Evolutionary conservation across 2,329 filamentous ascomycete species (phyloP), one percentile per base, ranked within the genome.

Genomic region (Phialophora expanda): DNA sequence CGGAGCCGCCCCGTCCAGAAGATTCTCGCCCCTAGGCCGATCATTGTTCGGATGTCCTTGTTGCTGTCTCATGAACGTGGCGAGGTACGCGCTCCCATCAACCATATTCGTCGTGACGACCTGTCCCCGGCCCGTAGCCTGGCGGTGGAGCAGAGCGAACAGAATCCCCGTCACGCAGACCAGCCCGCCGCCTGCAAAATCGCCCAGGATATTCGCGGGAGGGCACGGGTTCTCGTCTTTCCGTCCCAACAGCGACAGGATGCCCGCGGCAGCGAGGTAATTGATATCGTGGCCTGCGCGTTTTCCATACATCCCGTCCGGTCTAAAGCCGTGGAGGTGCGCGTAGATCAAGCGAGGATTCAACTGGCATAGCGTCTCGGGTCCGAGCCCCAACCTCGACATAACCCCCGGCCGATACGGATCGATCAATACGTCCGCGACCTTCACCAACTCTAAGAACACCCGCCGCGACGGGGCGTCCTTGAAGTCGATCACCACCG

Each of bases 201-300:
- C 94, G 0, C 87, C 94, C 1, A 98, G 80, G 17, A 98, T 84
- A 74, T 98, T 97, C 6, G 83, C 86, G 0, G 94, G 94, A n/a
- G 93, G 85, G 67, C 90, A 88, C 0, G 94, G 94, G 70, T 86
- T 87, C 74, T 89, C 86, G 24, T 83, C 85, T 30, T 81, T 81
- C 0, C 90, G 83, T 26, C 69, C 69, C 3, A 98, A 84, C 77
- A 97, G 81, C 0, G 85, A 84, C 28, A 98, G 79, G 0, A 90
- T 89, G 0, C 94, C 94, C 0, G 89, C 90, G 0, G 97, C 91
- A 56, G 93, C 91, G 56, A 98, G 89, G 78, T 97, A 98, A 75
- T 98, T 97, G 77, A 97, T 96, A 76, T 97, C 93, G 76, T 97
- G 93, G 48, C 93, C 93, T 0, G 93, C 93, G 92, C 96, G 97